Conservation (phyloP, 2,329 filamentous ascomycete genomes). For the Diaporthe citrichinensis region DNA sequence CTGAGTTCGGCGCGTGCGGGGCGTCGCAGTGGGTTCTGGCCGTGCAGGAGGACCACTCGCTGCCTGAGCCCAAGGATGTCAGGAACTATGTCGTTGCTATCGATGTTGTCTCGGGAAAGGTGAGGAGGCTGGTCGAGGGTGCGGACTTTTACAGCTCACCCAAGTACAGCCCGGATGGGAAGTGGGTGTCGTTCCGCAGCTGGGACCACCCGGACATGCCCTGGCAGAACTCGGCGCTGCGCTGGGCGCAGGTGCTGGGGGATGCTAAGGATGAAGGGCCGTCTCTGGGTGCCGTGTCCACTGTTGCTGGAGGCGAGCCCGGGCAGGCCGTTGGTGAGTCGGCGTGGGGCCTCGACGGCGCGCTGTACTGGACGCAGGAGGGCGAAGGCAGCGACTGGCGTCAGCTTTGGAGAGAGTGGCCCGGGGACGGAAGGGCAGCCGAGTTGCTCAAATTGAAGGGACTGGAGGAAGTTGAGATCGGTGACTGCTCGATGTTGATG, state of each 20-base stretch:
- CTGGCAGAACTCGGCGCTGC: constrained; percentile 62
- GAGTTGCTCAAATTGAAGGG: constrained; percentile 52
- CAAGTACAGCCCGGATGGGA: constrained; percentile 62
- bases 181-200: constrained; percentile 64
- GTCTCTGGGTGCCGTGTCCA: constrained; percentile 47
- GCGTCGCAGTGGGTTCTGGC: constrained; percentile 60
- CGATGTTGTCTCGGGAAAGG: constrained; percentile 56
- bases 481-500: constrained; percentile 49
- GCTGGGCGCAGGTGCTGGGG: constrained; percentile 56
- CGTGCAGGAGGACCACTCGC: constrained; percentile 65
- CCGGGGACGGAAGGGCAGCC: constrained; percentile 46
- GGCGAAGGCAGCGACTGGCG: constrained; percentile 56
- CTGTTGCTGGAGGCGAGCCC: constrained; percentile 42
- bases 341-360: constrained; percentile 64
- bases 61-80: constrained; percentile 51
- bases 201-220: constrained; percentile 69
- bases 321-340: constrained; percentile 64
- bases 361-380: constrained; percentile 64
- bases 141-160: constrained; percentile 69
- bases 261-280: constrained; percentile 47
- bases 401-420: constrained; percentile 58
- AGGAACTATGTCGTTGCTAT: constrained; percentile 57
- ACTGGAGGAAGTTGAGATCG: constrained; percentile 59
- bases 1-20: constrained; percentile 61
- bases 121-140: constrained; percentile 56